Base-by-base conservation (phyloP, 2,329 filamentous ascomycete species). In the Graphiopsis chlorocephala region DNA sequence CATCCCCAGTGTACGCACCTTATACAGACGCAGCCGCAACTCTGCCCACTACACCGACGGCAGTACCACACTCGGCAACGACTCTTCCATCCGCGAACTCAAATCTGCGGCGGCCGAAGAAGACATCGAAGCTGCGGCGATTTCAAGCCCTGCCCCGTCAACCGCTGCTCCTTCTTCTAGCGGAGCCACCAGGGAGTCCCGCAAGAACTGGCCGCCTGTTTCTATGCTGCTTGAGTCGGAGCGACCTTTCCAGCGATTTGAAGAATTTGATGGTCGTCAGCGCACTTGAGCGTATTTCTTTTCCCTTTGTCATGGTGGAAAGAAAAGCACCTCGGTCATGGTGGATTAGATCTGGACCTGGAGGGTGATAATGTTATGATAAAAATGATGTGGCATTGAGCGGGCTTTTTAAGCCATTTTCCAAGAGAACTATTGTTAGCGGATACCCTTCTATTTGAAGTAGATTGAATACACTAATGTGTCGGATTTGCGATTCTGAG, bases 1-100 rank as follows among this genome's bases (percentile, higher is more conserved):
- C 50, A 55, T 69, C 2, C 67, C 66, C 62, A 58, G 53, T 45
- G 62, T 64, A 7, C 62, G 62, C 29, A 58, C 53, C 20, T 23
- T 64, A 8, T 57, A 57, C 55, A 42, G 62, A 42, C 62, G 62
- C 17, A 64, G 57, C 11, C 62, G 53, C 25, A 29, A 57, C n/a
- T 64, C 62, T 10, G 17, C 38, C 14, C 62, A 64, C 53, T 52
- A 48, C 53, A 58, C 53, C 10, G 26, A 59, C 42, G 23, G 28
- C 53, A 59, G 56, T 42, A 57, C 53, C 28, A 42, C 42, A 7
- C 20, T 58, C 25, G 62, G 53, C 42, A 64, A 57, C 25, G 14
- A 11, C 38, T 57, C 62, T 5, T 64, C 62, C 4, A 55, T 64
- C 11, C 62, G 56, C 23, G 62, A 64, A 31, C 53, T 64, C 53